Conservation (phyloP, 768 basidiomycete genomes). For the Xerocomellus chrysenteron region DNA sequence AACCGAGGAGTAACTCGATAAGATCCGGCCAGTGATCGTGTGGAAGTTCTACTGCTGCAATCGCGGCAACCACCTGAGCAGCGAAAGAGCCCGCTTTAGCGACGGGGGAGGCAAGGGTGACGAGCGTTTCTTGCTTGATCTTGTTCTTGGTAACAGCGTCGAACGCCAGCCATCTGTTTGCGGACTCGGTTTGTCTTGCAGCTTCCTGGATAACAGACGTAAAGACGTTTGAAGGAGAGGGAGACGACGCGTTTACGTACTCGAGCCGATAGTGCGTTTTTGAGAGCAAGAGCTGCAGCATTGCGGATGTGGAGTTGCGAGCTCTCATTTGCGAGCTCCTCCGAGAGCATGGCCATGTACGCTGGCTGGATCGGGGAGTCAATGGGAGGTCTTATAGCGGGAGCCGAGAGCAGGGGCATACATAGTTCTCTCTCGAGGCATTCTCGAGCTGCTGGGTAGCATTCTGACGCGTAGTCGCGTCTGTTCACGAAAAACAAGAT, state of each 20-base stretch:
- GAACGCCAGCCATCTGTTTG: constrained; percentile 81
- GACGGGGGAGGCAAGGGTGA: constrained; percentile 72
- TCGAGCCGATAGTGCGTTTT: constrained; percentile 89
- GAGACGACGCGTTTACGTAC: constrained; percentile 51
- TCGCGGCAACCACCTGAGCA: constrained; percentile 91
- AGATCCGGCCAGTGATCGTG: constrained; percentile 86
- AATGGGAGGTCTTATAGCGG: neutral
- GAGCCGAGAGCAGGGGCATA: constrained; percentile 49
- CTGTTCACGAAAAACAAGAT: constrained; percentile 42
- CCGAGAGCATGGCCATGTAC: constrained; percentile 89
- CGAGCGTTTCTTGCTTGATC: constrained; percentile 86
- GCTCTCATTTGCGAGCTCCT: constrained; percentile 77
- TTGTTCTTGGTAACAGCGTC: constrained; percentile 64
- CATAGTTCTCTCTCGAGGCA: constrained; percentile 87
- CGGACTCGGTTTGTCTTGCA: constrained; percentile 71
- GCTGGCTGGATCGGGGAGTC: constrained; percentile 58
- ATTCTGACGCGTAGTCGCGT: constrained; percentile 86
- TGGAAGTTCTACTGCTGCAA: constrained; percentile 92
- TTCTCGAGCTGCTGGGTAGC: constrained; percentile 88
- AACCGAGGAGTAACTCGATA: constrained; percentile 83
- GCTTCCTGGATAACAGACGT: constrained; percentile 53
- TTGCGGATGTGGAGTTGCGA: constrained; percentile 76
- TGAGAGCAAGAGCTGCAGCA: constrained; percentile 95
- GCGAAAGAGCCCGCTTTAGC: constrained; percentile 81
- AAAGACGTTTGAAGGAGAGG: constrained; percentile 13